These are phyloP conservation scores for Camellia oleifera DNA, from an alignment of 179 eudicot genomes.

Conservation along the genomic window DNA sequence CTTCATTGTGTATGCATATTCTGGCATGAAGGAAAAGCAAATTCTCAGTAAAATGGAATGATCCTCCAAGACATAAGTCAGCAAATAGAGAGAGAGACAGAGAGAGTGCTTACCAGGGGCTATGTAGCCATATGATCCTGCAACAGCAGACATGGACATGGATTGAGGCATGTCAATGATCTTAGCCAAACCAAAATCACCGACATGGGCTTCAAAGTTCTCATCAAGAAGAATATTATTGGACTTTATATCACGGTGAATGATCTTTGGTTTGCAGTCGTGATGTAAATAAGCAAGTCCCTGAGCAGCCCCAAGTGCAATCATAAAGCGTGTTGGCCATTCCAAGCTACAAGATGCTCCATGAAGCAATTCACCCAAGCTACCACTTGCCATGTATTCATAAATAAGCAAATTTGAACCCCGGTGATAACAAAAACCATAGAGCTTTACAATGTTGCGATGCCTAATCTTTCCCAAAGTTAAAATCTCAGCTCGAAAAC, in stretches of 20 bases:
- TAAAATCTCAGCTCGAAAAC: constrained; percentile 82
- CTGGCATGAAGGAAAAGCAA: constrained; percentile 30
- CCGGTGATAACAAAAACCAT: constrained; percentile 78
- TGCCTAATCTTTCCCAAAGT: constrained; percentile 89
- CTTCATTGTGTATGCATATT: constrained; percentile 96
- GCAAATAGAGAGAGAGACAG: neutral
- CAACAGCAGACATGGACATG: constrained; percentile 94
- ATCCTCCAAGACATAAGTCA: neutral
- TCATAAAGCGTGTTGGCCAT: constrained; percentile 71
- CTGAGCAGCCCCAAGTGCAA: constrained; percentile 89
- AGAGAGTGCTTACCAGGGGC: constrained; percentile 68
- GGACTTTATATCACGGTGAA: constrained; percentile 90
- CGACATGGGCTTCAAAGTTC: constrained; percentile 92
- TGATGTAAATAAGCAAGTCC: constrained; percentile 92
- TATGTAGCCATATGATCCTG: constrained; percentile 95
- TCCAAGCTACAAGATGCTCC: constrained; percentile 48
- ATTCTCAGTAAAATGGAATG: neutral
- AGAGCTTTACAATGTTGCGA: constrained; percentile 85
- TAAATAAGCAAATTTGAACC: constrained; percentile 81
- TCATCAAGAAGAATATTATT: constrained; percentile 83
- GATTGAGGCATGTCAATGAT: constrained; percentile 97
- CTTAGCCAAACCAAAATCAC: constrained; percentile 95
- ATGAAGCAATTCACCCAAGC: constrained; percentile 86
- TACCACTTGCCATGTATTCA: constrained; percentile 87
- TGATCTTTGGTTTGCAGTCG: constrained; percentile 87